Conservation (phyloP, 495 filamentous ascomycete genomes). For the Penicillium mononematosum region DNA sequence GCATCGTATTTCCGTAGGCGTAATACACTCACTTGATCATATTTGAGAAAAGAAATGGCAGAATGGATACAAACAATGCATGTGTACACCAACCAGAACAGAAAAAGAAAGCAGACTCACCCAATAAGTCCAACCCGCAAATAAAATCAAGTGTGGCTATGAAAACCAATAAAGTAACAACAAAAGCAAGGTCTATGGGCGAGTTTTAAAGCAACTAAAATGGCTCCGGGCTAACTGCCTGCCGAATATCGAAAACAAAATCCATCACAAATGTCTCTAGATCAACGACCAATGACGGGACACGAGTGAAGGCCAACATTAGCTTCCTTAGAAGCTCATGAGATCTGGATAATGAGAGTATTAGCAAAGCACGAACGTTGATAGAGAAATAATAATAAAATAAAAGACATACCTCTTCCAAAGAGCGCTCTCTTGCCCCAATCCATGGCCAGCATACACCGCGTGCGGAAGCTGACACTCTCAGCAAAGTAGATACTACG, state of each 20-base stretch:
- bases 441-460: slow-evolving; percentile 93
- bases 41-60: background rate
- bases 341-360: slow-evolving; percentile 47
- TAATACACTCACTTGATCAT: background rate
- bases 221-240: background rate
- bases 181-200: background rate
- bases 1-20: background rate
- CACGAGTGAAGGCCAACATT: background rate
- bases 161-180: background rate
- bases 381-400: background rate
- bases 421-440: slow-evolving; percentile 95
- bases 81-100: background rate
- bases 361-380: slow-evolving; percentile 11
- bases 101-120: background rate
- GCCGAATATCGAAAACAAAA: background rate
- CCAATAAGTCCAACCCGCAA: background rate
- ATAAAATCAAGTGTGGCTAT: slow-evolving; percentile 3
- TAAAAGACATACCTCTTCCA: slow-evolving; percentile 74
- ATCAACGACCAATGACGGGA: slow-evolving; percentile 1
- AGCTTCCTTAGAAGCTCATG: slow-evolving; percentile 58
- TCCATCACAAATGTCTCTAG: slow-evolving; percentile 4
- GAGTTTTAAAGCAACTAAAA: background rate
- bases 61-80: background rate
- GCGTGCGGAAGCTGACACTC: slow-evolving; percentile 89
- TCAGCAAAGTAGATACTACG: slow-evolving; percentile 96